Evolutionary conservation across 2,329 filamentous ascomycete genomes (phyloP), one percentile per base, ranked within the genome.

Genomic region (Arthrobotrys pseudoclavata): DNA sequence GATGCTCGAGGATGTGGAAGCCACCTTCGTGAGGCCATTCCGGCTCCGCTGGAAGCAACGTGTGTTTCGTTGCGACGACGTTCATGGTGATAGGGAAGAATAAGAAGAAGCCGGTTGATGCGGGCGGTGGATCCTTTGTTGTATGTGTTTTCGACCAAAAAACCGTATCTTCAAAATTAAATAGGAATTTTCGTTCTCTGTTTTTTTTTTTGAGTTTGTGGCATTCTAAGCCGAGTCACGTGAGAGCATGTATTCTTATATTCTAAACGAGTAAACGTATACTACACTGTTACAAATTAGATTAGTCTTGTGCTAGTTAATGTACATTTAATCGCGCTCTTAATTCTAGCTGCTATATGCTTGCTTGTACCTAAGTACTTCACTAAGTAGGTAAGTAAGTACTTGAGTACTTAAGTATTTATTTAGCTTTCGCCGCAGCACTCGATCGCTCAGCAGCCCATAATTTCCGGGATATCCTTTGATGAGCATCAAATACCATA

Each of bases 401-500:
- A 18, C 18, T 2, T 60, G 24, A 12, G 29, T 60, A 60, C 31
- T 18, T 60, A 60, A 15, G 37, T 42, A 40, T 9, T 31, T 61
- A 71, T 61, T 71, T 62, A 13, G 45, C 18, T 9, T 71, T 77
- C 20, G 45, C 40, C 6, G 42, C 29, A 40, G 20, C 45, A 7
- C 50, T 40, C 18, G 45, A 34, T 12, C 42, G 7, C 1, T 68
- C 60, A 20, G 42, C 61, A 10, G 45, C 61, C 20, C 69, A 55
- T n/a, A 77, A n/a, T 31, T 71, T 53, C 45, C 61, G 66, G 20
- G 55, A 52, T 62, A 70, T 70, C 47, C 74, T 67, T 37, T 57
- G 67, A 31, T 77, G 70, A 6, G 74, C 74, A 45, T 77, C 74
- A 26, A 40, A 77, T 20, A 77, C 67, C 74, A 77, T 77, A 34